Evolutionary conservation across 768 basidiomycete species (phyloP), one percentile per base, ranked within the genome.

Genomic region (Daedaleopsis sinensis): DNA sequence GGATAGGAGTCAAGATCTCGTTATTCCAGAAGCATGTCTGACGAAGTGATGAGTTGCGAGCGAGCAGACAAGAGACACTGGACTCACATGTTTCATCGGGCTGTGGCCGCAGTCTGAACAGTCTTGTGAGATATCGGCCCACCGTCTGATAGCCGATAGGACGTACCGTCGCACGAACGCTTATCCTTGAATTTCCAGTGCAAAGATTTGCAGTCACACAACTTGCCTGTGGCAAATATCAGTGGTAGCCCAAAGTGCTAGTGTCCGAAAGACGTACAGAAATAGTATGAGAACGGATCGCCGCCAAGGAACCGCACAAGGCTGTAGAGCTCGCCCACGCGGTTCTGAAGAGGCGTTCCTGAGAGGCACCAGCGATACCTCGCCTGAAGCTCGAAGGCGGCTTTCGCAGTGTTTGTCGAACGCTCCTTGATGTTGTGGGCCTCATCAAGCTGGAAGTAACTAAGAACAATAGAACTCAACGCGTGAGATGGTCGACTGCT

Each of bases 391-490:
- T 94, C 91, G 72, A 99, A 99, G 0, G 94, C 85, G n/a, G 95
- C 96, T 74, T 96, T 98, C 1, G 96, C 96, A 0, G 96, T 98
- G 71, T 96, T 98, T 1, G 93, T 95, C 4, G 86, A 77, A 4
- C 96, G 86, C 71, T 98, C 96, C 70, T 98, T 98, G 79, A 98
- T 98, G 72, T 96, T 98, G 75, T 98, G 96, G 6, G 96, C 96
- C 78, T 97, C 95, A 66, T 98, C 95, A 47, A 97, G 84, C 90
- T 93, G 58, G 19, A n/a, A 18, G 21, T n/a, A 46, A 10, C 15
- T 46, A 18, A n/a, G 44, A 46, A 21, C 21, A 24, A 24, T 12
- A 21, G 6, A 49, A 4, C 5, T 49, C 23, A 23, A 24, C 9
- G 47, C 13, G 13, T 5, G 7, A 32, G 27, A 32, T 27, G 23